Base-by-base conservation (phyloP, 1,139 yeast species). In the Blastobotrys capitulatus region DNA sequence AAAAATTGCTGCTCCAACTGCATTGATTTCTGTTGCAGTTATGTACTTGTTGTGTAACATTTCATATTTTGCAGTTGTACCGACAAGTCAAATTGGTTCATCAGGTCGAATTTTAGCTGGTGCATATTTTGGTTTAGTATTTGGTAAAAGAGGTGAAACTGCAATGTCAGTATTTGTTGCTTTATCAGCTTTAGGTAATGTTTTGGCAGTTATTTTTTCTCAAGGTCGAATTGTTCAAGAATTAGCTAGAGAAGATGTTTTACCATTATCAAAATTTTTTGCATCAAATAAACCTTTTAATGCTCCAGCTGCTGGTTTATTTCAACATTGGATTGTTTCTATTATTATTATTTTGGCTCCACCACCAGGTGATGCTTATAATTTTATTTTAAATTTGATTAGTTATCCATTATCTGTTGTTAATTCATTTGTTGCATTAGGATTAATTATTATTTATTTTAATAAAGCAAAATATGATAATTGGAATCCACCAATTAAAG, bases 151-250 rank as follows among this genome's bases (percentile, higher is more conserved):
- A 32, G 77, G 83, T n/a, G 82, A 83, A 52, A 75, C 75, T 53
- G 78, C 86, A 6, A 75, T 86, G 27, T 82, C 89, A 0, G 79
- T 82, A n/a, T 75, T 85, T 54, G 87, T 86, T 40, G 87, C 90
- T 1, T 69, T 84, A 37, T 80, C 86, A 54, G 87, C 88, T 26
- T 68, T 85, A 42, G 95, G 95, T 32, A 86, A 86, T 60, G 92
- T 86, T 27, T 70, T 85, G 66, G 82, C 86, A 41, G 94, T 85
- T 35, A 80, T 84, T 32, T 86, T 80, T 62, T 83, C 92, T 1
- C 94, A 85, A 62, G 86, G 88, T 19, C 74, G 88, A 58, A 83
- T 85, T 52, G 80, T 84, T 57, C 88, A 83, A 61, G 89, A 84
- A 59, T 70, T 85, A 50, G 92, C 86, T 13, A 75, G 79, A 55